Percentiles rank a stretch among this genome's conserved stretches.
These are phyloP conservation scores for Coemansia sp. DNA, from an alignment of 192 early-diverging fungal species.

Conservation along the genomic window DNA sequence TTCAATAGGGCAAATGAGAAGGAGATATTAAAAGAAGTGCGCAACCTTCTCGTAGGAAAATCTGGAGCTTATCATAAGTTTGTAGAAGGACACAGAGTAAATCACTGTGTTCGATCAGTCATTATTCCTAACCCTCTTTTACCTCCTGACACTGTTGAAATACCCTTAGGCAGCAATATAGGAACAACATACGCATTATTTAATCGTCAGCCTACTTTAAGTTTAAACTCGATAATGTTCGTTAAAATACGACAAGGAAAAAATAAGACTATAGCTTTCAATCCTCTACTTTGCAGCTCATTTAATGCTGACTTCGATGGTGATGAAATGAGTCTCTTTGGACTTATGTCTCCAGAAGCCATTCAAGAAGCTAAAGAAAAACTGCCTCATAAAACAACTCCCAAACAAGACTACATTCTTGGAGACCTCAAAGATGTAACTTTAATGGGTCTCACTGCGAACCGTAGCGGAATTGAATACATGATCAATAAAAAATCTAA, in stretches of 20 bases:
- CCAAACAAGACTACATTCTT: conserved; percentile 15
- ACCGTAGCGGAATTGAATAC: conserved; percentile 7
- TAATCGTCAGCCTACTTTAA: no score
- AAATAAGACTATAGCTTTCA: conserved; percentile 19
- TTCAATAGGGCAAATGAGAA: no score
- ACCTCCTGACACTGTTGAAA: conserved; percentile 3
- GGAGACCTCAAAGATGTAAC: conserved; percentile 8
- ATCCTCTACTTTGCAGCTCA: conserved; percentile 17
- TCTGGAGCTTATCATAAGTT: conserved; percentile 22
- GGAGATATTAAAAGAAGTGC: no score
- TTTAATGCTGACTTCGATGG: conserved; percentile 27
- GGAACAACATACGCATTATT: no score
- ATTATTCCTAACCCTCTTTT: conserved; percentile 16
- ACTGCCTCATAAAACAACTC: not conserved
- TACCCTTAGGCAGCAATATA: no score
- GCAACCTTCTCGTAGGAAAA: conserved; percentile 12
- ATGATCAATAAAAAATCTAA: conserved; percentile 12
- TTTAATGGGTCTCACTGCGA: conserved; percentile 5
- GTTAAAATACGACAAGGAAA: conserved; percentile 14
- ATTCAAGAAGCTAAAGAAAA: conserved; percentile 12
- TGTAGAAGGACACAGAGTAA: conserved; percentile 19
- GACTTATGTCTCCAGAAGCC: not conserved
- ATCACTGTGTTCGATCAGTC: conserved; percentile 19
- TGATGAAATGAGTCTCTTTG: conserved; percentile 21
- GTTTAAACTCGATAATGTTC: conserved; percentile 6